Evolutionary conservation across 768 basidiomycete genomes (phyloP).

Genomic region (Boletus subparvulus): DNA sequence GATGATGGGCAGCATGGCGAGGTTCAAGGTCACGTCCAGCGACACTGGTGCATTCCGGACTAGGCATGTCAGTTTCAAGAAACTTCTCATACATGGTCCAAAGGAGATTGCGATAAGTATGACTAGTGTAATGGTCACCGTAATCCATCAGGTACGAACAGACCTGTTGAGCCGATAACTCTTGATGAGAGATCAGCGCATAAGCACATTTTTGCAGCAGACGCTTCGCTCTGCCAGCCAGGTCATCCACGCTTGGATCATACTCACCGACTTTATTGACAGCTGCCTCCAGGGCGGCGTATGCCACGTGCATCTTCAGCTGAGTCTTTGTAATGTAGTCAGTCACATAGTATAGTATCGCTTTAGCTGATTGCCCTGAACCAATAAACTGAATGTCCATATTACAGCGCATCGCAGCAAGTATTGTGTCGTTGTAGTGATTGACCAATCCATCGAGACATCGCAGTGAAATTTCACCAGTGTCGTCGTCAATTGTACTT

Average conservation of each 20-base stretch:
- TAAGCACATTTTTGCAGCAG: not conserved
- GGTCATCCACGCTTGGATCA: not conserved
- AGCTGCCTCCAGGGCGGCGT: fast-evolving
- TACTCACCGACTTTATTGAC: not conserved
- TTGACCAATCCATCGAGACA: not conserved
- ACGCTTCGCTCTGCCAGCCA: not conserved
- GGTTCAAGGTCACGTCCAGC: too few relatives aligned
- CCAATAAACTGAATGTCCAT: too few relatives aligned
- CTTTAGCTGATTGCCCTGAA: fast-evolving
- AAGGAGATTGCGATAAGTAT: not conserved
- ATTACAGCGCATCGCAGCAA: not conserved
- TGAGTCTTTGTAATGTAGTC: not conserved
- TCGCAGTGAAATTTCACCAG: not conserved
- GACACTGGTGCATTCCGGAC: too few relatives aligned
- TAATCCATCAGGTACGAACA: not conserved
- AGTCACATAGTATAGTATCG: not conserved
- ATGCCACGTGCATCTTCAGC: not conserved
- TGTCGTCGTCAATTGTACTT: too few relatives aligned
- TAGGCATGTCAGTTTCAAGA: too few relatives aligned
- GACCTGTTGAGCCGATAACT: not conserved
- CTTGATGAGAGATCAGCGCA: not conserved
- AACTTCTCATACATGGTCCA: not conserved
- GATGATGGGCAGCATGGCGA: too few relatives aligned
- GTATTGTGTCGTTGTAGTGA: not conserved
- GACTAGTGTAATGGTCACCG: not conserved